These are phyloP conservation scores for Diplodia sapinea DNA, from an alignment of 2,329 filamentous ascomycete species.

Conservation along the genomic window DNA sequence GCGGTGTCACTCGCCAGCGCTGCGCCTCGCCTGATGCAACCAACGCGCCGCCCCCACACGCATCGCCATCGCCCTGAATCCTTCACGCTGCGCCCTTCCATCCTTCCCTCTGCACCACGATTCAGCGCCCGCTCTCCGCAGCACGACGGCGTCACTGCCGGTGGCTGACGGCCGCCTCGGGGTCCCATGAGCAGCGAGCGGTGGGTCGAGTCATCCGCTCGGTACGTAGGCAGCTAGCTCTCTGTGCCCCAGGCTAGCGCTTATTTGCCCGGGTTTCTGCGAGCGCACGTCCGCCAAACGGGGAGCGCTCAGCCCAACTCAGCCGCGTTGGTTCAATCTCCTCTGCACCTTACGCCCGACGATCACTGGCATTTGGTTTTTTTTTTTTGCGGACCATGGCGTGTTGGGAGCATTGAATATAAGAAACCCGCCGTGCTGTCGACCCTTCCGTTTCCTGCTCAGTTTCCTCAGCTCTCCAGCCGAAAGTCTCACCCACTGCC, in stretches of 20 bases:
- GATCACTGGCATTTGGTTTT: conserved; percentile 11
- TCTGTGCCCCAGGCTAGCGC: conserved; percentile 12
- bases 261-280: conserved; percentile 9
- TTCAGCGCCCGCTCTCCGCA: background rate
- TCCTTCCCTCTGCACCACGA: background rate
- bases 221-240: conserved; percentile 15
- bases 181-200: background rate
- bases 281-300: conserved; percentile 16
- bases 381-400: background rate
- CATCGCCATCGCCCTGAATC: conserved; percentile 3
- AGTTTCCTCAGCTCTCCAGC: background rate
- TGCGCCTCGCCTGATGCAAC: conserved; percentile 14
- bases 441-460: background rate
- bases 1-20: conserved; percentile 1
- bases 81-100: conserved; percentile 5
- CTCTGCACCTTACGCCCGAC: conserved; percentile 13
- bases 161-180: conserved; percentile 1
- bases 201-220: conserved; percentile 18
- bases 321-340: conserved; percentile 13
- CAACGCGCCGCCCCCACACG: conserved; percentile 13
- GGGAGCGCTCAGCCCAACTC: conserved; percentile 24
- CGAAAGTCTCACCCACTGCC: background rate
- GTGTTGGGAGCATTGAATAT: background rate
- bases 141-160: background rate
- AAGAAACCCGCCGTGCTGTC: conserved; percentile 2